Evolutionary conservation across 352 stramenopile species (phyloP), one percentile per base, ranked within the genome.

Genomic region (Pythium volutum): DNA sequence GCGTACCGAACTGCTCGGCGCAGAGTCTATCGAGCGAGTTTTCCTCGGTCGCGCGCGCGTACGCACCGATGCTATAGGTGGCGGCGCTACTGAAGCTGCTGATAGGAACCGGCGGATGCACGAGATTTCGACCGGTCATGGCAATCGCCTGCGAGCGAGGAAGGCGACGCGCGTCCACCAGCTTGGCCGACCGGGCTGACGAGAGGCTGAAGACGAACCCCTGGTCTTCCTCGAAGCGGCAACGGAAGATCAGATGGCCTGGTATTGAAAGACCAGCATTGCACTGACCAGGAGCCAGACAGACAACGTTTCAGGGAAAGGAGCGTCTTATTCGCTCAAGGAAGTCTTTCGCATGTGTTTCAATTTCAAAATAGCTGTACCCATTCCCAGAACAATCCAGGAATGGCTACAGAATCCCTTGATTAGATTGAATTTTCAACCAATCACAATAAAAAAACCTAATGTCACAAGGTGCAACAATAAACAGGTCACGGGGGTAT

Each of bases 61-160:
- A 45, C 22, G 22, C 25, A 42, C 29, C 23, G 9, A 18, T 25
- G 46, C 45, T 49, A 46, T n/a, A 10, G 15, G 18, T 26, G 27
- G 12, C 15, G 6, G 46, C 46, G 25, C 18, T 39, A 48, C 15
- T 43, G 41, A 41, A 56, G 18, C 20, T 26, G 50, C 7, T 59
- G 1, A 39, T 39, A 38, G 34, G 39, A 46, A 34, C 52, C 16
- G 45, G 25, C 3, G 34, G 34, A 14, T 64, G 20, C 47, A 64
- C 57, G 29, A 64, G 47, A 38, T 36, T 64, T 20, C 56, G 56
- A 34, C 57, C 57, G 16, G 57, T 64, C 57, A 64, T 64, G 10
- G 57, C 48, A 53, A 64, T 64, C 14, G 57, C 57, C n/a, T 49
- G 57, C 38, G 36, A 43, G 22, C 57, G 57, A 49, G 48, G 18